phyloP scores from a whole-genome alignment of 495 filamentous ascomycete genomes.

The Xylaria castorea region DNA sequence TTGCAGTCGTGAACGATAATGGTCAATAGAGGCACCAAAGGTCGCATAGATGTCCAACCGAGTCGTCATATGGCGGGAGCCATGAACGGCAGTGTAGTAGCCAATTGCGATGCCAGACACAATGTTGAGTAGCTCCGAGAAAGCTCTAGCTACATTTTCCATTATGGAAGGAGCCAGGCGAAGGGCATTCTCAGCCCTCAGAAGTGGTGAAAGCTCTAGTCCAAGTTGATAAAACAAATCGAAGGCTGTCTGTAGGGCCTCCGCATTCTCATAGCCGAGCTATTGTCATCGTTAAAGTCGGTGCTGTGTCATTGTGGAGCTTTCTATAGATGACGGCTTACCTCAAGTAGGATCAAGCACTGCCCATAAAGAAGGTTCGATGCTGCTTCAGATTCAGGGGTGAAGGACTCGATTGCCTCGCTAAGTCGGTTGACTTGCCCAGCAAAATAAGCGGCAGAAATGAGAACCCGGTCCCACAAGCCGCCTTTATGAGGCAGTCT shows the following conservation, averaged over 20 bases:
- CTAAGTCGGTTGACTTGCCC: slow-evolving; percentile 24
- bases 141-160: slow-evolving; percentile 20
- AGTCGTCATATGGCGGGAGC: slow-evolving; percentile 10
- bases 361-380: slow-evolving; percentile 23
- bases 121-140: slow-evolving; percentile 20
- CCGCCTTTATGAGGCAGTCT: slow-evolving; percentile 21
- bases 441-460: slow-evolving; percentile 14
- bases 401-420: slow-evolving; percentile 21
- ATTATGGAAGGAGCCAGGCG: slow-evolving; percentile 21
- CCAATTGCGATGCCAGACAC: slow-evolving; percentile 13
- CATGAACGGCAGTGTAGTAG: slow-evolving; percentile 15
- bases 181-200: slow-evolving; percentile 21
- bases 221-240: slow-evolving; percentile 24
- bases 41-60: slow-evolving; percentile 13
- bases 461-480: slow-evolving; percentile 22
- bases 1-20: slow-evolving; percentile 18
- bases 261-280: slow-evolving; percentile 21
- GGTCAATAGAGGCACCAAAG: slow-evolving; percentile 8
- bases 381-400: slow-evolving; percentile 17
- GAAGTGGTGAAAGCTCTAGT: slow-evolving; percentile 13
- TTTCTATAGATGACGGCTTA: neutral
- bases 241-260: slow-evolving; percentile 13
- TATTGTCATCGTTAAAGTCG: neutral
- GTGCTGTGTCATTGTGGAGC: neutral
- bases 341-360: slow-evolving; percentile 20